A percentile compares a stretch with the other conserved stretches of the same genome.
phyloP scores from a whole-genome alignment of 208 protist genomes.

The Cochliopodium minus region DNA sequence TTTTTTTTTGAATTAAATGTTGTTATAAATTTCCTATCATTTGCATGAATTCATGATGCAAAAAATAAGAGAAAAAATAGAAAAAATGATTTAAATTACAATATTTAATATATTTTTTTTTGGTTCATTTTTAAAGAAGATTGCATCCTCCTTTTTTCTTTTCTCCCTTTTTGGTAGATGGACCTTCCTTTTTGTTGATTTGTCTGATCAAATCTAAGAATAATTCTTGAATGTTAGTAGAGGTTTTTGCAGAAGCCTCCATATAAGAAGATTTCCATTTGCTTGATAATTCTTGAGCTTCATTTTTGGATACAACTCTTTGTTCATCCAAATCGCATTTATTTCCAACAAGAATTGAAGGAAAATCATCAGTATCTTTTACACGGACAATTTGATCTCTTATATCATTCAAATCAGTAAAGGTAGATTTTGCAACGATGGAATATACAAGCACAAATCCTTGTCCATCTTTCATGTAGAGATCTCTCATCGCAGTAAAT shows the following conservation, averaged over 20 bases:
- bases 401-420: slow-evolving; percentile 29
- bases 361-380: slow-evolving; percentile 31
- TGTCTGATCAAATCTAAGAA: slow-evolving; percentile 28
- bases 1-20: no score
- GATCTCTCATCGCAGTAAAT: slow-evolving; percentile 26
- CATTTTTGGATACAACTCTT: slow-evolving; percentile 29
- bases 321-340: slow-evolving; percentile 43
- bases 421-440: slow-evolving; percentile 22
- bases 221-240: slow-evolving; percentile 26
- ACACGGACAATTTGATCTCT: slow-evolving; percentile 30
- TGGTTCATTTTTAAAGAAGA: no score
- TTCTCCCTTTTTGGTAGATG: no score
- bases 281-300: slow-evolving; percentile 31
- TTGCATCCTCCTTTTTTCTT: no score
- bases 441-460: slow-evolving; percentile 44
- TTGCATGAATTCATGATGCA: no score
- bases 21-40: no score
- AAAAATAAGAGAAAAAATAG: no score
- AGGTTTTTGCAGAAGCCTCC: slow-evolving; percentile 32
- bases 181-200: not conserved
- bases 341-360: slow-evolving; percentile 44
- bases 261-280: slow-evolving; percentile 29
- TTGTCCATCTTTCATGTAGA: slow-evolving; percentile 29
- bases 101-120: no score
- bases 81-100: no score